Evolutionary conservation across 23 red algal genomes (phyloP), one percentile per base, ranked within the genome.

Genomic region (Pyropia haitanensis): DNA sequence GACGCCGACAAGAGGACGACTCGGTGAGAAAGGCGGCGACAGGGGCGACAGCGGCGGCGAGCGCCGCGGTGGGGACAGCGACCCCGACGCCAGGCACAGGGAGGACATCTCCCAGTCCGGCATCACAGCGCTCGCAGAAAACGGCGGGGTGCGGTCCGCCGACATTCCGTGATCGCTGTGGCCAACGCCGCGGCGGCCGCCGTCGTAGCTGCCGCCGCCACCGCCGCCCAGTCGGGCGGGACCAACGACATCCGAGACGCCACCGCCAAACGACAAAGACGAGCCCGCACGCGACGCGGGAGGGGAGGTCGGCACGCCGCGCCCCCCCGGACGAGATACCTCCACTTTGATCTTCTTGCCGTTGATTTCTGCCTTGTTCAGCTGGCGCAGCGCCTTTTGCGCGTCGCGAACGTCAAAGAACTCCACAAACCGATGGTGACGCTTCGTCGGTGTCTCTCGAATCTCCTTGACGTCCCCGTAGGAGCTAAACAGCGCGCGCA

Each of bases 391-490:
- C 58, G 87, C 87, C 53, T 50, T 30, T 17, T 91, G 72, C 20
- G 88, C 88, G 61, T 91, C 77, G 68, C 88, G 63, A 8, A 83
- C 77, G 33, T 91, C 88, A 71, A 73, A 91, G 55, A 83, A 91
- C 55, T 91, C 88, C 20, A 91, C 76, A 78, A 91, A 91, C 59
- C 70, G 72, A 65, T 83, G 77, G 60, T 83, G 68, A 44, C 68
- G 76, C 70, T 83, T 82, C 26, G 73, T 71, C 9, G 88, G 77
- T 7, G 88, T 84, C 61, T 80, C 88, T 21, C 88, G 76, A 63
- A 91, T 83, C 64, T 91, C 88, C 44, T 83, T 82, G 52, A 91
- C 80, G 33, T 83, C 77, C 14, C 88, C 88, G 65, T 77, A 68
- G 17, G 26, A 25, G 49, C 60, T 72, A 71, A 91, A 91, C 49